phyloP scores from a whole-genome alignment of 176 grass and related monocot genomes.

The Carex cristatella region DNA sequence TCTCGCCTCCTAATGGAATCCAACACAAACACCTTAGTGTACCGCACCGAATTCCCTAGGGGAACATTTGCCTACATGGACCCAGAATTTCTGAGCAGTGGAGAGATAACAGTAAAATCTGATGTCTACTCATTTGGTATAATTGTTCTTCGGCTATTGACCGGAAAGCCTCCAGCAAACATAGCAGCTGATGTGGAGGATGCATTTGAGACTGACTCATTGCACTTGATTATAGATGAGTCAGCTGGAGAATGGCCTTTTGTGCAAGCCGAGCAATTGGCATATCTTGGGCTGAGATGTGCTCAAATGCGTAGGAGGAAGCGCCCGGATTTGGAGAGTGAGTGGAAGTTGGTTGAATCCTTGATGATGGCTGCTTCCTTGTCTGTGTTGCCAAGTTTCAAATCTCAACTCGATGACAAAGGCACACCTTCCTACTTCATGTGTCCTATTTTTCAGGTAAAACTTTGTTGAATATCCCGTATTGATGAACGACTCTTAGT shows the following conservation, averaged over 20 bases:
- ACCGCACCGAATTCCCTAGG: constrained; percentile 20
- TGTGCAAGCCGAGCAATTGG: constrained; percentile 43
- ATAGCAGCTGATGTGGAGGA: constrained; percentile 39
- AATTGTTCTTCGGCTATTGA: constrained; percentile 43
- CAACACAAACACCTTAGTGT: constrained; percentile 34
- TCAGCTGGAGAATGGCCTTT: constrained; percentile 53
- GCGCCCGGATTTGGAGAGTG: constrained; percentile 20
- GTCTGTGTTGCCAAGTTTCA: background rate
- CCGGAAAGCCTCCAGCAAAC: constrained; percentile 23
- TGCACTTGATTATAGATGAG: constrained; percentile 32
- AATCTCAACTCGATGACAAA: constrained; percentile 3
- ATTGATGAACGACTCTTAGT: background rate
- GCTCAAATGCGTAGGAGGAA: constrained; percentile 20
- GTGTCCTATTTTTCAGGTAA: constrained; percentile 78
- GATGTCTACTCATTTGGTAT: constrained; percentile 51
- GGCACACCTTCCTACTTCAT: constrained; percentile 48
- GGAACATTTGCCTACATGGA: constrained; percentile 45
- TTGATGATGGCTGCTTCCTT: constrained; percentile 31
- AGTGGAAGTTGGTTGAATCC: constrained; percentile 31
- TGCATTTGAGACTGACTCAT: constrained; percentile 22
- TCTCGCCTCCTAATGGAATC: constrained; percentile 33
- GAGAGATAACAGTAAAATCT: constrained; percentile 36
- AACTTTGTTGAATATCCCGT: background rate
- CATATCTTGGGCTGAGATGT: constrained; percentile 33
- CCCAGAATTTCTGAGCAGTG: constrained; percentile 38